phyloP scores from a whole-genome alignment of 805 yeast genomes.

The Ogataea nitratoaversa region DNA sequence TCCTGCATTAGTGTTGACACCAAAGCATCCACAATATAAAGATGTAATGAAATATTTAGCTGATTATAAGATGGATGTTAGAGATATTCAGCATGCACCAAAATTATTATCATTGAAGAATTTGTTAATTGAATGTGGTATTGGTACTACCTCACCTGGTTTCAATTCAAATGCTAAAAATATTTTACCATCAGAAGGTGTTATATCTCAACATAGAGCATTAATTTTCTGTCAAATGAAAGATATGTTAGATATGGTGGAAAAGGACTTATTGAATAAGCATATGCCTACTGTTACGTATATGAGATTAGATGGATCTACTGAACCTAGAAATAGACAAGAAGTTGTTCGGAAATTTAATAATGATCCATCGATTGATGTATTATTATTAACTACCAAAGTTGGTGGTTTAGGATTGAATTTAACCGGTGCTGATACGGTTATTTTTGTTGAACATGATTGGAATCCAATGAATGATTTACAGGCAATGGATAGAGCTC shows the following conservation, averaged over 20 bases:
- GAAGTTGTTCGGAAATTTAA: constrained; percentile 87
- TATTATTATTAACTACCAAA: constrained; percentile 85
- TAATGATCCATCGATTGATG: constrained; percentile 95
- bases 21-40: constrained; percentile 74
- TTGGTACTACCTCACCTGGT: constrained; percentile 44
- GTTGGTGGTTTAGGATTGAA: constrained; percentile 99
- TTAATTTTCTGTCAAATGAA: constrained; percentile 93
- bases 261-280: constrained; percentile 76
- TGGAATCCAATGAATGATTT: constrained; percentile 99
- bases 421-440: constrained; percentile 97
- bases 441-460: constrained; percentile 97
- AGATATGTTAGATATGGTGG: constrained; percentile 97
- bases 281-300: constrained; percentile 88
- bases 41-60: constrained; percentile 63
- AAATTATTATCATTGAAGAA: constrained; percentile 79
- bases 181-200: constrained; percentile 36
- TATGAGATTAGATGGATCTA: constrained; percentile 91
- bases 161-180: constrained; percentile 21
- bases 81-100: constrained; percentile 84
- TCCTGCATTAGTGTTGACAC: constrained; percentile 83
- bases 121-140: constrained; percentile 87
- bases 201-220: constrained; percentile 92
- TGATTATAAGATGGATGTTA: constrained; percentile 53
- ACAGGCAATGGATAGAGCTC: constrained; percentile 99
- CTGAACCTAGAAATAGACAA: constrained; percentile 90